phyloP scores from a whole-genome alignment of 129 eudicot genomes.

The Dittrichia graveolens region DNA sequence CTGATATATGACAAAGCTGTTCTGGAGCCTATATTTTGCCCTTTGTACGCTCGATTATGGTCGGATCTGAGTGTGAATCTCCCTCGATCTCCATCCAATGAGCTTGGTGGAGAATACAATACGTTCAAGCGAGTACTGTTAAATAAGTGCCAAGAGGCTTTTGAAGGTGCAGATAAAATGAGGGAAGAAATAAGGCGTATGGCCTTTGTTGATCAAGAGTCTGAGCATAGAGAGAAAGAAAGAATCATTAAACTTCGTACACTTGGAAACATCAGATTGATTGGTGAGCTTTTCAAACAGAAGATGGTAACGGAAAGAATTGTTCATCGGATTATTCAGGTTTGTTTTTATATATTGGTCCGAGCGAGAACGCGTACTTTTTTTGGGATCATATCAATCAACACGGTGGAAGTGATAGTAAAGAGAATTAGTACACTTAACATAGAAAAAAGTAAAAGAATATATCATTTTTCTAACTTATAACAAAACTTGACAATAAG shows the following conservation, averaged over 20 bases:
- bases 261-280: constrained; percentile 79
- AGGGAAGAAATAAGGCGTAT: constrained; percentile 67
- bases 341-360: constrained; percentile 8
- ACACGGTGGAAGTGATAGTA: no score
- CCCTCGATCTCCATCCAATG: constrained; percentile 72
- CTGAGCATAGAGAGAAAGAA: constrained; percentile 77
- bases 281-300: constrained; percentile 87
- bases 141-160: constrained; percentile 80
- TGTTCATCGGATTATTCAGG: constrained; percentile 89
- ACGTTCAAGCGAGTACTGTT: constrained; percentile 66
- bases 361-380: no score
- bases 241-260: constrained; percentile 67
- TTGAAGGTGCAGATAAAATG: constrained; percentile 73
- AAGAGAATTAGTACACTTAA: no score
- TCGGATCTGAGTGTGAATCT: constrained; percentile 71
- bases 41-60: constrained; percentile 77
- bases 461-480: no score
- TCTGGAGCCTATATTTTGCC: constrained; percentile 83
- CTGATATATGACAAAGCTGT: constrained; percentile 91
- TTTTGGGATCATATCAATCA: no score
- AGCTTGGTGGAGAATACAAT: constrained; percentile 68
- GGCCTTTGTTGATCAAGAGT: constrained; percentile 67
- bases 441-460: no score
- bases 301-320: constrained; percentile 81
- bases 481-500: no score